These are phyloP conservation scores for Fusarium armeniacum DNA, from an alignment of 2,329 filamentous ascomycete genomes.

Conservation along the genomic window DNA sequence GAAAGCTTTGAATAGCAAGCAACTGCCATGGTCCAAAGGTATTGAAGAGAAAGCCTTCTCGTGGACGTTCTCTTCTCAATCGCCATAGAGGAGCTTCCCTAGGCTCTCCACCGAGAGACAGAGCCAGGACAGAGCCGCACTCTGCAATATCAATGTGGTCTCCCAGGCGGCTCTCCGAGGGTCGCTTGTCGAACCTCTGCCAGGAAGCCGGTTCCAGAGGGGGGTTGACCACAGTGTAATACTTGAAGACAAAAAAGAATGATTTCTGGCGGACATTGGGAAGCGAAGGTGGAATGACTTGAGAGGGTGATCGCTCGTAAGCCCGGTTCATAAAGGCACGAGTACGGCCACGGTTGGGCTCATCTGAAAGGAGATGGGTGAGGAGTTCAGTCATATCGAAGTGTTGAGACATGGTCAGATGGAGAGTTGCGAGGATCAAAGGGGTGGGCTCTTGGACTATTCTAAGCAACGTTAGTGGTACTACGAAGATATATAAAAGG, in stretches of 20 bases:
- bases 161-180: slow-evolving; percentile 55
- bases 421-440: slow-evolving; percentile 70
- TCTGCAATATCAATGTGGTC: slow-evolving; percentile 71
- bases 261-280: slow-evolving; percentile 65
- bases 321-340: slow-evolving; percentile 65
- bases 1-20: slow-evolving; percentile 70
- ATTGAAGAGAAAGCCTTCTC: slow-evolving; percentile 68
- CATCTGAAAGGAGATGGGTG: slow-evolving; percentile 65
- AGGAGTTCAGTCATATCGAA: slow-evolving; percentile 76
- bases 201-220: slow-evolving; percentile 70
- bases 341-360: slow-evolving; percentile 59
- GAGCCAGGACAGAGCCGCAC: slow-evolving; percentile 70
- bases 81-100: slow-evolving; percentile 64
- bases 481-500: neutral
- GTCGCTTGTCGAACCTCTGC: slow-evolving; percentile 68
- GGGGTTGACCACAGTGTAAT: slow-evolving; percentile 72
- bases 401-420: slow-evolving; percentile 68
- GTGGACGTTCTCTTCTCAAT: slow-evolving; percentile 62
- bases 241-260: slow-evolving; percentile 75
- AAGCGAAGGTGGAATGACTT: slow-evolving; percentile 32
- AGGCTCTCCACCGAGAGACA: slow-evolving; percentile 67
- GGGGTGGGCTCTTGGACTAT: slow-evolving; percentile 73
- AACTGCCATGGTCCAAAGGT: slow-evolving; percentile 73
- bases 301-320: slow-evolving; percentile 53
- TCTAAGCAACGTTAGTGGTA: slow-evolving; percentile 50